A percentile compares a stretch with the other conserved stretches of the same genome.
Evolutionary conservation across 2,329 filamentous ascomycete species (phyloP).

Genomic region (Exophiala oligosperma): DNA sequence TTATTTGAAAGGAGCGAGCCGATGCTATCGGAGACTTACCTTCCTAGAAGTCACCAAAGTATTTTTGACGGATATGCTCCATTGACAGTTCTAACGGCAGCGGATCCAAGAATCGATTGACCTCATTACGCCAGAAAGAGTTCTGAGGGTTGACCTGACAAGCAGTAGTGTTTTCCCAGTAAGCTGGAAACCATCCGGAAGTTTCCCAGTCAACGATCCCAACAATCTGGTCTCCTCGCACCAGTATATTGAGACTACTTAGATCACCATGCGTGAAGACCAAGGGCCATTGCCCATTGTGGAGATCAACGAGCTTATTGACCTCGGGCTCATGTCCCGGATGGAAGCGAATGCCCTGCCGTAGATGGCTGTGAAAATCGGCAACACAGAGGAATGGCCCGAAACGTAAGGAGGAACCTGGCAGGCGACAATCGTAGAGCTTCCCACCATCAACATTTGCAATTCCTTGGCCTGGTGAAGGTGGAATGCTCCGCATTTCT

Average conservation of each 20-base stretch:
- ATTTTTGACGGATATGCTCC: slow-evolving; percentile 40
- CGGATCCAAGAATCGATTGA: slow-evolving; percentile 41
- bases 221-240: slow-evolving; percentile 23
- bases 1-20: no score
- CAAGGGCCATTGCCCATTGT: slow-evolving; percentile 34
- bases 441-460: slow-evolving; percentile 35
- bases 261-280: slow-evolving; percentile 56
- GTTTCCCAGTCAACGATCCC: slow-evolving; percentile 32
- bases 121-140: slow-evolving; percentile 41
- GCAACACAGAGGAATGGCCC: slow-evolving; percentile 35
- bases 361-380: slow-evolving; percentile 41
- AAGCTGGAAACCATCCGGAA: slow-evolving; percentile 29
- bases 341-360: slow-evolving; percentile 33
- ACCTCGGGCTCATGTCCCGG: slow-evolving; percentile 28
- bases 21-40: not conserved
- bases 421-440: slow-evolving; percentile 36
- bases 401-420: slow-evolving; percentile 30
- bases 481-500: slow-evolving; percentile 34
- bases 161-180: slow-evolving; percentile 34
- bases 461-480: slow-evolving; percentile 30
- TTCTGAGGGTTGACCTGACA: slow-evolving; percentile 44
- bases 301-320: slow-evolving; percentile 37
- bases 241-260: not conserved
- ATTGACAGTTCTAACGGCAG: slow-evolving; percentile 38
- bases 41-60: slow-evolving; percentile 36